phyloP scores from a whole-genome alignment of 2,329 filamentous ascomycete species.

The Diaporthe longicolla region DNA sequence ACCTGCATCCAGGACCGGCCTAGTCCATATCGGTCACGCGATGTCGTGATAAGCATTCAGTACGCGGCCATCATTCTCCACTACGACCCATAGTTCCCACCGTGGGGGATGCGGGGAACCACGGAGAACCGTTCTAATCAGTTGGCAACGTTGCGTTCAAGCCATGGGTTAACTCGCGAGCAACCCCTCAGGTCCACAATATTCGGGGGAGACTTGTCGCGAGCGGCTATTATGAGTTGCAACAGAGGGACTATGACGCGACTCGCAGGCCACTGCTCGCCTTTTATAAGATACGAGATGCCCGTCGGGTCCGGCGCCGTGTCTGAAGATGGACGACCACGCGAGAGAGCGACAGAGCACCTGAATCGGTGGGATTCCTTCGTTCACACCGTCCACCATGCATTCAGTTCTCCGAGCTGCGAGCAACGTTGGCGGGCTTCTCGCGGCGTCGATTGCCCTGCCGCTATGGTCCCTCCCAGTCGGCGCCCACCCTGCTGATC shows the following conservation, averaged over 20 bases:
- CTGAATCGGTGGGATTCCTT: constrained; percentile 1
- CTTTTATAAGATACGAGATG: not conserved
- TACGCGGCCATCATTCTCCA: not conserved
- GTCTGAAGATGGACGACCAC: not conserved
- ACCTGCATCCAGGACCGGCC: constrained; percentile 15
- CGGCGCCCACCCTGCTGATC: constrained; percentile 19
- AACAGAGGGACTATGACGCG: not conserved
- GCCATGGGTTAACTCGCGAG: not conserved
- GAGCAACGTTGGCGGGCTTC: constrained; percentile 15
- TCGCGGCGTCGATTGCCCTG: constrained; percentile 8
- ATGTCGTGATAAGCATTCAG: constrained; percentile 1
- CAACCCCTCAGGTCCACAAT: constrained; percentile 28
- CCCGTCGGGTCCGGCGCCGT: not conserved
- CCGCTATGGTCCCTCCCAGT: constrained; percentile 1
- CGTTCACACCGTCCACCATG: constrained; percentile 3
- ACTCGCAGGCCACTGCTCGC: not conserved
- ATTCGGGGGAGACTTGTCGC: constrained; percentile 33
- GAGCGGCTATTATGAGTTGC: constrained; percentile 16
- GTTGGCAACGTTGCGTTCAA: constrained; percentile 33
- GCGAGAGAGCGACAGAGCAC: constrained; percentile 1
- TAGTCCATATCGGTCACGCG: not conserved
- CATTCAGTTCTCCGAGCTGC: constrained; percentile 9
- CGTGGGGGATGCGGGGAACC: constrained; percentile 14
- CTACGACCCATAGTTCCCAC: not conserved
- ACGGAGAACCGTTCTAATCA: not conserved